Percentiles rank a stretch among this genome's conserved stretches.
phyloP scores from a whole-genome alignment of 2,329 filamentous ascomycete species.

The Dendryphion nanum region DNA sequence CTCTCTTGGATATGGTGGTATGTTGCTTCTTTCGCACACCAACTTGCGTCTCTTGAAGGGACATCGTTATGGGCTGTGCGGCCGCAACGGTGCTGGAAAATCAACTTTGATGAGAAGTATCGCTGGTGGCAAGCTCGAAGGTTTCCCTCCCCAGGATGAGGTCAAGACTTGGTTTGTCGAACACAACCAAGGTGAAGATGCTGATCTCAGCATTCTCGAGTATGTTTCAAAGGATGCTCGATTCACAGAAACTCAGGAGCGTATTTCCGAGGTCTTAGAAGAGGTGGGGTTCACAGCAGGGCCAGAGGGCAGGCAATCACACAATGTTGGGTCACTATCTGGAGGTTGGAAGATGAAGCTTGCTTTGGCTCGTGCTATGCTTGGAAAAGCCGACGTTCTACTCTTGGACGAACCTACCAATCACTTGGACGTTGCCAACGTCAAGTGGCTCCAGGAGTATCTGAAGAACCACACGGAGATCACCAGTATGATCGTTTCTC shows the following conservation, averaged over 20 bases:
- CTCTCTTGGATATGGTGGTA: slow-evolving; percentile 95
- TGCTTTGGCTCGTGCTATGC: slow-evolving; percentile 91
- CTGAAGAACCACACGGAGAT: slow-evolving; percentile 95
- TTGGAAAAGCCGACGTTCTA: slow-evolving; percentile 93
- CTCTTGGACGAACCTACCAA: slow-evolving; percentile 98
- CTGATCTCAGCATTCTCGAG: slow-evolving; percentile 91
- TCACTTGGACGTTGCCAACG: slow-evolving; percentile 93
- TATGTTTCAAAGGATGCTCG: slow-evolving; percentile 88
- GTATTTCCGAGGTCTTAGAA: slow-evolving; percentile 77
- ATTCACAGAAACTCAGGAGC: slow-evolving; percentile 75
- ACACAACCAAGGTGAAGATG: slow-evolving; percentile 98
- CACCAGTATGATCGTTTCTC: slow-evolving; percentile 94
- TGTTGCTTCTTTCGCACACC: slow-evolving; percentile 94
- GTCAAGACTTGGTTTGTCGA: slow-evolving; percentile 97
- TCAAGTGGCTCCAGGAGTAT: slow-evolving; percentile 94
- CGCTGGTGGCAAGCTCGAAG: slow-evolving; percentile 91
- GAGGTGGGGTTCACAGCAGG: slow-evolving; percentile 94
- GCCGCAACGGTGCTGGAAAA: slow-evolving; percentile 95
- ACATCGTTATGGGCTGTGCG: slow-evolving; percentile 94
- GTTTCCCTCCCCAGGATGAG: slow-evolving; percentile 88
- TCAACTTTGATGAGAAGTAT: slow-evolving; percentile 99
- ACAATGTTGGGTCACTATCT: slow-evolving; percentile 90
- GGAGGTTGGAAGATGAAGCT: slow-evolving; percentile 99
- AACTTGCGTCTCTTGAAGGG: slow-evolving; percentile 93
- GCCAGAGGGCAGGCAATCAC: slow-evolving; percentile 81